A percentile compares a stretch with the other conserved stretches of the same genome.
phyloP scores from a whole-genome alignment of 2,329 filamentous ascomycete genomes.

The Thelonectria rubi region DNA sequence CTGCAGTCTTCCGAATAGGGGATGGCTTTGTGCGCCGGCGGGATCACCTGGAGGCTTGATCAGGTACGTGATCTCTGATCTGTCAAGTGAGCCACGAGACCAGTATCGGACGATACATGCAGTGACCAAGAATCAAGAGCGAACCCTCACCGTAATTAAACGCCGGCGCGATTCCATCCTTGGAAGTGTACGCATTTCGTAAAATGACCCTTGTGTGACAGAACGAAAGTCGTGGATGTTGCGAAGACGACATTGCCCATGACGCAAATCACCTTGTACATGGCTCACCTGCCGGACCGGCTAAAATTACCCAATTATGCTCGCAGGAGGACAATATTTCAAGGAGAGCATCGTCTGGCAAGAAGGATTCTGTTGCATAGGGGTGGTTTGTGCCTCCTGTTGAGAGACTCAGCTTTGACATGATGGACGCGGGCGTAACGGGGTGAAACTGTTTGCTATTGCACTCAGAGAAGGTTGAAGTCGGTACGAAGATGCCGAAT shows the following conservation, averaged over 20 bases:
- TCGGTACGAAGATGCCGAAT: neutral
- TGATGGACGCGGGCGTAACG: neutral
- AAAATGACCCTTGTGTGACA: neutral
- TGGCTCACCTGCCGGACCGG: conserved; percentile 3
- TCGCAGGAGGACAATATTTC: neutral
- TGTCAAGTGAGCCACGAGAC: neutral
- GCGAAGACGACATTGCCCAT: neutral
- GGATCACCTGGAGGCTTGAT: neutral
- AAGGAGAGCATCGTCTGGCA: neutral
- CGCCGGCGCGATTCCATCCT: neutral
- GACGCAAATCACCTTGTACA: conserved; percentile 9
- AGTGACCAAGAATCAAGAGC: neutral
- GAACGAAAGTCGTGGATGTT: neutral
- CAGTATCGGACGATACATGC: neutral
- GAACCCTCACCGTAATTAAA: neutral
- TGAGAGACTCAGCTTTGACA: neutral
- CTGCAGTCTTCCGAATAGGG: neutral
- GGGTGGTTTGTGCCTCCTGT: neutral
- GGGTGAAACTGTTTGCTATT: neutral
- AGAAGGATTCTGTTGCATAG: neutral
- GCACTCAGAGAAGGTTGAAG: neutral
- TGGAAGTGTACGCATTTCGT: neutral
- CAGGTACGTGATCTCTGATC: neutral
- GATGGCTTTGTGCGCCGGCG: neutral
- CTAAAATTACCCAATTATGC: conserved; percentile 11